Evolutionary conservation across 1,284 basidiomycete genomes (phyloP), one percentile per base, ranked within the genome.

Genomic region (Limonomyces culmigenus): DNA sequence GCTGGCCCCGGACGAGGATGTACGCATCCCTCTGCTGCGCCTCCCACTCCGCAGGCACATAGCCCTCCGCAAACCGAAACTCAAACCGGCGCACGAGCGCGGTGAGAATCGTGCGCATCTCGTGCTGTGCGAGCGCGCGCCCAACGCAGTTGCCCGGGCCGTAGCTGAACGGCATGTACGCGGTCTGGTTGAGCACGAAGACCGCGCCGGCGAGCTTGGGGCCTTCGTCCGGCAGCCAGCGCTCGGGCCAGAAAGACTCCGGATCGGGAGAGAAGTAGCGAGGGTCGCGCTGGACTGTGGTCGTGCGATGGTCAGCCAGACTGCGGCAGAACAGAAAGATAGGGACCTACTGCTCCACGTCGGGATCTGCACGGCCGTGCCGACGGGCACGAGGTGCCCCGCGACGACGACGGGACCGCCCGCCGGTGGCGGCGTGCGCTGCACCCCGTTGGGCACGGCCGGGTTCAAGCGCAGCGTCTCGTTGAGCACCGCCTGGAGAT

Each of bases 221-320:
- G 23, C 23, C n/a, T 3, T 42, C 39, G 19, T 44, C 38, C 16
- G 45, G 47, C 34, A 62, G 44, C 63, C 62, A 65, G 20, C 62
- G 48, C 29, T 64, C 59, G 13, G 62, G 63, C 43, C 56, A 50
- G 45, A 64, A 65, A 15, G 43, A 41, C 29, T 65, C 52, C 2
- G 62, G 55, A 1, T 45, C 38, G 3, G 62, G 62, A 15, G 50
- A 62, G 44, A 63, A 63, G 40, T 62, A 53, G 18, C 46, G 49
- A 6, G 55, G 47, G 39, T 65, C 54, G 10, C 54, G 56, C 11
- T 66, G 63, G 8, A 65, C 30, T 32, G 16, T 8, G 23, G 8
- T 8, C 23, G 23, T 27, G 23, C n/a, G n/a, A n/a, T n/a, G n/a
- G n/a, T n/a, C n/a, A n/a, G n/a, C n/a, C n/a, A n/a, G n/a, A n/a